Conservation (phyloP, 2,329 filamentous ascomycete species). For the Macrophomina pseudophaseolina region DNA sequence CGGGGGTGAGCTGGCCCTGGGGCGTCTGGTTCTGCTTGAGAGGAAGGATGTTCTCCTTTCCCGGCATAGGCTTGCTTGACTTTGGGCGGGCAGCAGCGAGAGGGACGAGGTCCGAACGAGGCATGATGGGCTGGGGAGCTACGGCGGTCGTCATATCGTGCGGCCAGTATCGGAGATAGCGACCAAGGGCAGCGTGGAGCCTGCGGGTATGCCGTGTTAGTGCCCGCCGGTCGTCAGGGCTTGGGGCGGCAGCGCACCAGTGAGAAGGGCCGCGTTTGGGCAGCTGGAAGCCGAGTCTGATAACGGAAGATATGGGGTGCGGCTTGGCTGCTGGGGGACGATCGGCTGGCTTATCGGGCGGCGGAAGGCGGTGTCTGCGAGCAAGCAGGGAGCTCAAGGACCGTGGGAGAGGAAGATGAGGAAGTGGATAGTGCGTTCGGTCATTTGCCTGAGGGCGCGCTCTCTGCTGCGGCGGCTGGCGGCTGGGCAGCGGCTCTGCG, state of each 20-base stretch:
- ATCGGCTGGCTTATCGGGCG: slow-evolving; percentile 26
- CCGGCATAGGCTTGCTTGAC: slow-evolving; percentile 46
- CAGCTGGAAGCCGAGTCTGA: slow-evolving; percentile 19
- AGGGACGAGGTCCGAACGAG: slow-evolving; percentile 51
- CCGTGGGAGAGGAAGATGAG: slow-evolving; percentile 45
- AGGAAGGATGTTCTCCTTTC: slow-evolving; percentile 50
- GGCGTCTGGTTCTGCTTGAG: slow-evolving; percentile 40
- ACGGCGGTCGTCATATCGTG: slow-evolving; percentile 54
- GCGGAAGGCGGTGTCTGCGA: neutral
- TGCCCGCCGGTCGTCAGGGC: slow-evolving; percentile 10
- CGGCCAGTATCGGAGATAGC: slow-evolving; percentile 26
- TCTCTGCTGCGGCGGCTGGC: slow-evolving; percentile 8
- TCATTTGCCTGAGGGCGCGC: slow-evolving; percentile 39
- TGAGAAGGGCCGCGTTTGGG: slow-evolving; percentile 20
- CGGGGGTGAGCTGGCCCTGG: slow-evolving; percentile 43
- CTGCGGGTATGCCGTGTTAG: slow-evolving; percentile 25
- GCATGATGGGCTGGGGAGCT: slow-evolving; percentile 53
- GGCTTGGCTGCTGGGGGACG: slow-evolving; percentile 16
- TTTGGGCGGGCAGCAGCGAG: slow-evolving; percentile 52
- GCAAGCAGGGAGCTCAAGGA: slow-evolving; percentile 24
- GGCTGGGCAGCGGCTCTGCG: slow-evolving; percentile 9
- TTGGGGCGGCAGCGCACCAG: slow-evolving; percentile 24
- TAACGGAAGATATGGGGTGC: slow-evolving; percentile 5
- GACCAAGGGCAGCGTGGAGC: slow-evolving; percentile 14
- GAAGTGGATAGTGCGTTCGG: slow-evolving; percentile 48